Conservation (phyloP, 805 yeast species). For the Cyberlindnera amylophila region DNA sequence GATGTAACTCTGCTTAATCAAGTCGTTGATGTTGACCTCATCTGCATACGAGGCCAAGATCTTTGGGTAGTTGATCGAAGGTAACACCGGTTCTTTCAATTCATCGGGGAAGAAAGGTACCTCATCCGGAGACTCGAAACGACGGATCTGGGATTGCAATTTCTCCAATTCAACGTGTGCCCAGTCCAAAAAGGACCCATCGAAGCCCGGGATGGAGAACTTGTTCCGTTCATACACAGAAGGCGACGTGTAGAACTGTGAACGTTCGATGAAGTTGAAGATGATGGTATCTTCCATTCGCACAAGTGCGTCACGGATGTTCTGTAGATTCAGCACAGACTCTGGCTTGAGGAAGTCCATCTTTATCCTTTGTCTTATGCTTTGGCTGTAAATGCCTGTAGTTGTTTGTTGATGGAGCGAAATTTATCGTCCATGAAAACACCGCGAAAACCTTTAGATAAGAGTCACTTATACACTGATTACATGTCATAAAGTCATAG, state of each 20-base stretch:
- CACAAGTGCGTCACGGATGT: constrained; percentile 79
- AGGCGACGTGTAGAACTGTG: constrained; percentile 76
- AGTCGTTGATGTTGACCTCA: constrained; percentile 71
- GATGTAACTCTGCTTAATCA: constrained; percentile 66
- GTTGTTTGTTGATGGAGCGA: not conserved
- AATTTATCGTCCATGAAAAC: no score
- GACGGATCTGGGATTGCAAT: constrained; percentile 72
- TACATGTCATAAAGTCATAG: no score
- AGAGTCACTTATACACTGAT: no score
- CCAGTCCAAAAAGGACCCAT: constrained; percentile 88
- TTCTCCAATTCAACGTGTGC: constrained; percentile 70
- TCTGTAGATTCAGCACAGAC: constrained; percentile 71
- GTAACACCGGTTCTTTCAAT: constrained; percentile 65
- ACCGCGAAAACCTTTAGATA: no score
- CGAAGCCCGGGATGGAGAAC: constrained; percentile 59
- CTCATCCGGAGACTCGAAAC: constrained; percentile 95
- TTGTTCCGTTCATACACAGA: constrained; percentile 64
- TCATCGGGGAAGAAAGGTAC: constrained; percentile 78
- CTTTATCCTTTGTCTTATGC: constrained; percentile 25
- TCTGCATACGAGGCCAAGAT: constrained; percentile 71
- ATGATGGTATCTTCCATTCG: constrained; percentile 97
- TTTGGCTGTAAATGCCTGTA: not conserved
- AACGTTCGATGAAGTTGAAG: constrained; percentile 87
- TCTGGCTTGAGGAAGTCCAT: constrained; percentile 88
- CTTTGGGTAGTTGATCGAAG: constrained; percentile 73